phyloP scores from a whole-genome alignment of 106 monocot species.

The Chionographis japonica region DNA sequence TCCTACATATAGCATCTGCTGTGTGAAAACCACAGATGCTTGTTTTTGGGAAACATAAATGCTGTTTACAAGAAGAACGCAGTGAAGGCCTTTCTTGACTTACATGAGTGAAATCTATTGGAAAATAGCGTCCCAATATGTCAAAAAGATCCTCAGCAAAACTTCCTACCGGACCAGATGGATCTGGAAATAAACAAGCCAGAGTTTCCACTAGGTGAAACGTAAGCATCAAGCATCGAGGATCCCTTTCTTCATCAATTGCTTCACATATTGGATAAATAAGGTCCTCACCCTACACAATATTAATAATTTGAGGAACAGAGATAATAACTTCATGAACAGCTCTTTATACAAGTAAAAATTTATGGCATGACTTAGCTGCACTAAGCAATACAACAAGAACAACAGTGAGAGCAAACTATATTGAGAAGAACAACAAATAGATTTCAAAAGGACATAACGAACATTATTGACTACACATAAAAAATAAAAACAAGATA shows the following conservation, averaged over 20 bases:
- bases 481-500: no score
- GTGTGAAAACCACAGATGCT: no score
- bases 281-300: conserved; percentile 62
- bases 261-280: conserved; percentile 73
- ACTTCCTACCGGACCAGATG: conserved; percentile 33
- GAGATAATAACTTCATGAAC: not conserved
- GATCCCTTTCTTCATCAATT: conserved; percentile 93
- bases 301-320: conserved; percentile 1
- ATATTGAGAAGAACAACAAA: no score
- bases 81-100: conserved; percentile 24
- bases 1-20: no score
- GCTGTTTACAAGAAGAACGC: not conserved
- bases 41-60: not conserved
- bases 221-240: conserved; percentile 67
- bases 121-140: conserved; percentile 83
- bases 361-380: no score
- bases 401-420: no score
- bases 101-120: conserved; percentile 93
- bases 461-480: no score
- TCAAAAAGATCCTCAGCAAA: conserved; percentile 71
- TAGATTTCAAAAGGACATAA: no score
- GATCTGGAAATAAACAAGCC: conserved; percentile 48
- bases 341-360: no score
- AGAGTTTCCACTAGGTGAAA: conserved; percentile 64
- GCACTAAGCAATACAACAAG: no score